Evolutionary conservation across 106 monocot genomes (phyloP), one percentile per base, ranked within the genome.

Genomic region (Posidonia australis): DNA sequence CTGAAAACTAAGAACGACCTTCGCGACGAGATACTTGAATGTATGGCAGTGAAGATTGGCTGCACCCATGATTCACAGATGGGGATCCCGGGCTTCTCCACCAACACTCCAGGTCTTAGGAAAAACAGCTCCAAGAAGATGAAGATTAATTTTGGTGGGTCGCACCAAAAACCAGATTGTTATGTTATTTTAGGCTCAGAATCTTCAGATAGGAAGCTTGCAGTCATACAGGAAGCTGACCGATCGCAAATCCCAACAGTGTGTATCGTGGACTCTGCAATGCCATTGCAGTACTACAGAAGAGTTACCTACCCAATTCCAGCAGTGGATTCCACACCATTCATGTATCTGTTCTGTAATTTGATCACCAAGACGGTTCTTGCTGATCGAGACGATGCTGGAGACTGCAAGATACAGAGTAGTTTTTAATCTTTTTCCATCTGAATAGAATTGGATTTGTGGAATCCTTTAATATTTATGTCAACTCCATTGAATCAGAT

Each of bases 41-140:
- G 51, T 20, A 66, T 66, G 66, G 66, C 66, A 10, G 51, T 16
- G 5, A 26, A 32, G 51, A 27, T 66, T 10, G 66, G 66, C 2
- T 66, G 66, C 51, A 24, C 66, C 29, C 66, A 66, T 24, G 51
- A 66, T 16, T 51, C 66, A 6, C 66, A 66, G 51, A 66, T 66
- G 66, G 66, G 66, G 9, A 66, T 66, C 51, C 66, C 66, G 0
- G 66, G 66, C 18, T 66, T 22, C 66, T 51, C 66, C 51, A 66
- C 66, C 28, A 51, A 51, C 51, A 32, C 66, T 26, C 66, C 66
- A 19, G 66, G 66, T 18, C 29, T 66, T 12, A 9, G 51, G 10
- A 49, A 44, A 16, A 66, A 66, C 20, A 29, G 18, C 27, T 31
- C 51, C n/a, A 66, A 66, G 51, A 66, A 66, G 51, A 16, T 66